A percentile compares a stretch with the other conserved stretches of the same genome.
These are phyloP conservation scores for Buddleja alternifolia DNA, from an alignment of 257 asterid genomes.

Conservation along the genomic window DNA sequence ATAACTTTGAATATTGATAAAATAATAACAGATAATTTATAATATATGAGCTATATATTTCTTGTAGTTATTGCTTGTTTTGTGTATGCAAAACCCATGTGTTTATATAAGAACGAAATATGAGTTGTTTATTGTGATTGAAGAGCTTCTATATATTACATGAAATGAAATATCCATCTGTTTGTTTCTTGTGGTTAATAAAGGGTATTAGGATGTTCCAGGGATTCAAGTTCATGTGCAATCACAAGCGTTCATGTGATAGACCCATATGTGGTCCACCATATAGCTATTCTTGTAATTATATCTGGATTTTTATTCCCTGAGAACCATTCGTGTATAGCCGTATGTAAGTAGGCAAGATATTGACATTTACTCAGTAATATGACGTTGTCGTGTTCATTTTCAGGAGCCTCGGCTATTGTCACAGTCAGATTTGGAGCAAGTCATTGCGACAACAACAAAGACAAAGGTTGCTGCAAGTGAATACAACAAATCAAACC, in stretches of 20 bases:
- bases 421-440: conserved; percentile 64
- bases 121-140: neutral
- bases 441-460: conserved; percentile 51
- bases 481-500: conserved; percentile 52
- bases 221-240: too few species aligned
- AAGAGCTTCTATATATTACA: neutral
- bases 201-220: too few species aligned
- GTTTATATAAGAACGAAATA: too few species aligned
- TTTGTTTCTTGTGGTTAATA: neutral
- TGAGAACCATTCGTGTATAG: too few species aligned
- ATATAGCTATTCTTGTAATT: too few species aligned
- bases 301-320: too few species aligned
- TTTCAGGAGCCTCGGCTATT: conserved; percentile 74
- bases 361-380: neutral
- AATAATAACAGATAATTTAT: too few species aligned
- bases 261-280: neutral
- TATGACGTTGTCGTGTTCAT: neutral
- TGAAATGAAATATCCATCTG: neutral
- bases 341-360: neutral
- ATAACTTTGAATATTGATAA: too few species aligned
- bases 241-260: too few species aligned
- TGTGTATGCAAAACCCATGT: too few species aligned
- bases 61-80: too few species aligned
- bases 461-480: conserved; percentile 72
- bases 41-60: too few species aligned